These are phyloP conservation scores for Globisporangium echinulatum DNA, from an alignment of 352 stramenopile genomes.

Conservation along the genomic window DNA sequence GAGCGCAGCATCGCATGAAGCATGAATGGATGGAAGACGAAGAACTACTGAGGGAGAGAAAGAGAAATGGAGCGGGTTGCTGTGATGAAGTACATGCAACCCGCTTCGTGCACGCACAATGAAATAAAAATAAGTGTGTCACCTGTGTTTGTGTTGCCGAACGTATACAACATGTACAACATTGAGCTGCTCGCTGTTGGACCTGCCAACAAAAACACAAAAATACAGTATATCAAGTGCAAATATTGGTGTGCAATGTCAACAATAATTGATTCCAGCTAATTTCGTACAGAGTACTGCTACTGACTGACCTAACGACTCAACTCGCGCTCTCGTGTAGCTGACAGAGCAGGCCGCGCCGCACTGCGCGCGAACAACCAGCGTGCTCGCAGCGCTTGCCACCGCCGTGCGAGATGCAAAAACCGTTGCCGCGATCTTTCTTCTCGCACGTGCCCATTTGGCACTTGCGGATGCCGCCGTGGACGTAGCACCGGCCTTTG, in stretches of 20 bases:
- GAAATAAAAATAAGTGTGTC: too few relatives aligned
- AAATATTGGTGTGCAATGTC: too few relatives aligned
- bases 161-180: too few relatives aligned
- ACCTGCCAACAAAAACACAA: too few relatives aligned
- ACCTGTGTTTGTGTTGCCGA: too few relatives aligned
- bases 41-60: too few relatives aligned
- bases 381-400: conserved; percentile 33
- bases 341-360: conserved; percentile 24
- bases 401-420: conserved; percentile 52
- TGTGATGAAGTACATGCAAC: too few relatives aligned
- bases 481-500: conserved; percentile 80
- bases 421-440: conserved; percentile 75
- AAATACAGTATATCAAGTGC: too few relatives aligned
- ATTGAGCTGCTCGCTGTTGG: too few relatives aligned
- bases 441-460: conserved; percentile 72
- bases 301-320: neutral
- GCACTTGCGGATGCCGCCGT: conserved; percentile 80
- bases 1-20: neutral
- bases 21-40: neutral
- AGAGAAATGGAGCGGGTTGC: too few relatives aligned
- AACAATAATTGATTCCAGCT: too few relatives aligned
- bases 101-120: too few relatives aligned
- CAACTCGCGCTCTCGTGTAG: conserved; percentile 15
- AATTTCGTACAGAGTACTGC: neutral
- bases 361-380: conserved; percentile 23